These are phyloP conservation scores for Fusarium marasasianum DNA, from an alignment of 2,329 filamentous ascomycete species.

Conservation along the genomic window DNA sequence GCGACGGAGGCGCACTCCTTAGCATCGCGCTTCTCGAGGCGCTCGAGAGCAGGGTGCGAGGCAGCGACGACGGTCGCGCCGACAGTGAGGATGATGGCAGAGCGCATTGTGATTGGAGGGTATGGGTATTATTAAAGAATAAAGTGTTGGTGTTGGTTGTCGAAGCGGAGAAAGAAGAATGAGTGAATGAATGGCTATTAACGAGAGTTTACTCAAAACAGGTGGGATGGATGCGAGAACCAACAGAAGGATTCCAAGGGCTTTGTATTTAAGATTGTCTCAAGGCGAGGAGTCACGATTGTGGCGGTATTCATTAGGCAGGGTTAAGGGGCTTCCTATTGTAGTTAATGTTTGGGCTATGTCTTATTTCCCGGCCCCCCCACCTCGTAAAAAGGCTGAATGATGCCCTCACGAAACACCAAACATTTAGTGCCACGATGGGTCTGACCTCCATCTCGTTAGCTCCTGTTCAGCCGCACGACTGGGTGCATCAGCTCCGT, in stretches of 20 bases:
- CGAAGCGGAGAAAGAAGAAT: not conserved
- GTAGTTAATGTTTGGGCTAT: not conserved
- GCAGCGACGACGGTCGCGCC: slow-evolving; percentile 19
- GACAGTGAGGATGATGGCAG: slow-evolving; percentile 19
- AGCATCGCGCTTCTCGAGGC: slow-evolving; percentile 28
- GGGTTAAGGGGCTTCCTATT: not conserved
- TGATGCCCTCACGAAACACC: not conserved
- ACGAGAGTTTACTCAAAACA: not conserved
- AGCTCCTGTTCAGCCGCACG: not conserved
- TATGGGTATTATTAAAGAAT: not conserved
- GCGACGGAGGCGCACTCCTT: slow-evolving; percentile 36
- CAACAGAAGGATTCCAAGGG: not conserved
- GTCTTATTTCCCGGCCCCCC: not conserved
- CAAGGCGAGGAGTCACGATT: not conserved
- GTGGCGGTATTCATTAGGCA: not conserved
- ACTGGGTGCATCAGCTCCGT: not conserved
- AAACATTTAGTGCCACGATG: not conserved
- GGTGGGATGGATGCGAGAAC: not conserved
- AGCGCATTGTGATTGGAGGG: slow-evolving; percentile 9
- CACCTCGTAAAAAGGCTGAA: not conserved
- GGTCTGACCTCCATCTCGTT: not conserved
- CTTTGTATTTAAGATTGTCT: not conserved
- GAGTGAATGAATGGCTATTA: not conserved
- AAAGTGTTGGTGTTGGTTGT: not conserved
- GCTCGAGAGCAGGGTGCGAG: not conserved